Base-by-base conservation (phyloP, 169 alveolate genomes). In the Plasmodium gallinaceum region DNA sequence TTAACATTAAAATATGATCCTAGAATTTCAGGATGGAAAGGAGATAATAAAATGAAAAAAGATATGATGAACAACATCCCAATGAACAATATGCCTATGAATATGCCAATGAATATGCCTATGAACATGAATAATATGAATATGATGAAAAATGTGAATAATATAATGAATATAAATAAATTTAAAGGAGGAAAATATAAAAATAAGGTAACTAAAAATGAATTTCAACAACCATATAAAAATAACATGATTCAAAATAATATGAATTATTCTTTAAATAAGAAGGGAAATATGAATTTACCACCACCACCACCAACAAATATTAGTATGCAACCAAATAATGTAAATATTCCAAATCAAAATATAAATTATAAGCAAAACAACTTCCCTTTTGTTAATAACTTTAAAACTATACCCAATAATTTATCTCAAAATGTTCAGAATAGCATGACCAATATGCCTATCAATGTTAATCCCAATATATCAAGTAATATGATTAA, bases 1-100 rank as follows among this genome's bases (percentile, higher is more conserved):
- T 68, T 91, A 0, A 74, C 94, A 6, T 58, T 91, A n/a, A 91
- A 91, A 45, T 91, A 91, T 32, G 94, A 91, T 85, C 94, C 94
- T 0, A 66, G 94, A 69, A 91, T 91, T 45, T 72, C 93, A 6
- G 94, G 94, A 54, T 73, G 89, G 94, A 64, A 70, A 69, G 88
- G 94, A 32, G 88, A 73, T 61, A 70, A 74, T 32, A 73, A 69
- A 74, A 24, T 69, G 9, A 90, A 74, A 78, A 88, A 83, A 18
- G 91, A 83, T 48, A 70, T 78, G 78, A 51, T 78, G 65, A 78
- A 70, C 42, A 60, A 60, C 22, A 60, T 60, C 42, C 12, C 26
- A 16, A 60, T 20, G 26, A 61, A 6, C 24, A 61, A 39, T 7
- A 75, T 60, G 74, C 6, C 58, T 14, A 75, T 60, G 65, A 69